Percentiles rank a stretch among this genome's conserved stretches.
These are phyloP conservation scores for Globisporangium rhizosaccharum DNA, from an alignment of 352 stramenopile genomes.

Conservation along the genomic window DNA sequence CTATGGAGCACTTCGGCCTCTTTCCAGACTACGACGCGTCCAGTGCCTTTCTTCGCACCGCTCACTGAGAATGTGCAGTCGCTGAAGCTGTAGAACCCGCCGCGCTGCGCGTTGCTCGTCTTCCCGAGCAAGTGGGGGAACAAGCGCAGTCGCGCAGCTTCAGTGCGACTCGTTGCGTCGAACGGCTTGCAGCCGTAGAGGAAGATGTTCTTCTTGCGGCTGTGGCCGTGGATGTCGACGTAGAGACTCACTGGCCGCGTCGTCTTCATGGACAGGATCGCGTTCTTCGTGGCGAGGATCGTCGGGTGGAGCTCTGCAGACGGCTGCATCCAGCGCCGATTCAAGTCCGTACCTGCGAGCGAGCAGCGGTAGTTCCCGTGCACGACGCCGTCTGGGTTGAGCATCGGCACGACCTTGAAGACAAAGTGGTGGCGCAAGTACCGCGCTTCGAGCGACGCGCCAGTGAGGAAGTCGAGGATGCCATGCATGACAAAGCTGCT, in stretches of 20 bases:
- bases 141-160: conserved; percentile 52
- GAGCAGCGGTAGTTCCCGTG: conserved; percentile 89
- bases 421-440: conserved; percentile 80
- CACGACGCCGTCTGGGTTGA: conserved; percentile 92
- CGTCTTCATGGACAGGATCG: conserved; percentile 50
- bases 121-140: conserved; percentile 71
- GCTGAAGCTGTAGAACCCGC: conserved; percentile 56
- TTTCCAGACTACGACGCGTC: conserved; percentile 60
- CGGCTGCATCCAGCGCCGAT: conserved; percentile 65
- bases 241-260: conserved; percentile 59
- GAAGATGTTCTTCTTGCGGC: conserved; percentile 87
- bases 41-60: conserved; percentile 52
- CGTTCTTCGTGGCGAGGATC: conserved; percentile 66
- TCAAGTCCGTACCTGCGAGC: conserved; percentile 84
- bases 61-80: conserved; percentile 74
- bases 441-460: conserved; percentile 54
- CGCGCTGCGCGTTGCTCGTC: conserved; percentile 28
- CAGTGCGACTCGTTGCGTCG: conserved; percentile 23
- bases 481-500: conserved; percentile 89
- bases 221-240: conserved; percentile 89
- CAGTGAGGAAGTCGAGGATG: conserved; percentile 84
- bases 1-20: conserved; percentile 64
- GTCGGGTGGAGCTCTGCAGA: conserved; percentile 64
- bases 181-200: conserved; percentile 72
- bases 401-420: conserved; percentile 91